A percentile compares a stretch with the other conserved stretches of the same genome.
Conservation (phyloP, 139 green algal species). For the Asterochloris sp. region DNA sequence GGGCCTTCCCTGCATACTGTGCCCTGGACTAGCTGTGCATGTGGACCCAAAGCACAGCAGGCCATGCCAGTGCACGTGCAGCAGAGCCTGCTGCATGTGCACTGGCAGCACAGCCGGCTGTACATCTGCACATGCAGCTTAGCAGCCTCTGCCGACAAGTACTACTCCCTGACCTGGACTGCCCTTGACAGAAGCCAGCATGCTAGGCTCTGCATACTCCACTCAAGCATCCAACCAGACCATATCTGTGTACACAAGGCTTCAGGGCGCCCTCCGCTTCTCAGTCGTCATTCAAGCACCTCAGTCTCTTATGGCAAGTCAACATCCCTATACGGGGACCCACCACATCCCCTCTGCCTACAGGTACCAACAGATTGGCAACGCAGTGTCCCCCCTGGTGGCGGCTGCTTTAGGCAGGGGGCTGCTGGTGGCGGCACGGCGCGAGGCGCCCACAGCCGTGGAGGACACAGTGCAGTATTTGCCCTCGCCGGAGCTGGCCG, state of each 20-base stretch:
- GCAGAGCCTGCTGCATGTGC: no score
- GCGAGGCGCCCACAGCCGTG: conserved; percentile 9
- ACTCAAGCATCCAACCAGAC: not conserved
- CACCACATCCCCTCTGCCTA: not conserved
- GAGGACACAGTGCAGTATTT: conserved; percentile 33
- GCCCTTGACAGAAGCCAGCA: no score
- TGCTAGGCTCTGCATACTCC: not conserved
- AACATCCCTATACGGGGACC: conserved; percentile 56
- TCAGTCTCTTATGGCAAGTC: not conserved
- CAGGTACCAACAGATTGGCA: conserved; percentile 63
- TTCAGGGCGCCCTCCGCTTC: conserved; percentile 18
- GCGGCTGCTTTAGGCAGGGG: conserved; percentile 61
- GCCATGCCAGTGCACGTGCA: no score
- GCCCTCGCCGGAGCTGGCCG: conserved; percentile 26
- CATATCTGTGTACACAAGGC: conserved; percentile 19
- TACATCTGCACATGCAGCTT: no score
- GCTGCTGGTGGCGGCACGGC: conserved; percentile 46
- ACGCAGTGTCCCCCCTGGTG: conserved; percentile 65
- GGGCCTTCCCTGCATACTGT: no score
- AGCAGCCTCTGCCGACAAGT: no score
- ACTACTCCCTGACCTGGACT: no score
- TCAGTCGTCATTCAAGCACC: not conserved
- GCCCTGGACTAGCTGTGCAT: no score
- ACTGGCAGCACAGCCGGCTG: no score
- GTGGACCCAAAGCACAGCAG: no score